Evolutionary conservation across 192 early-diverging fungal genomes (phyloP), one percentile per base, ranked within the genome.

Genomic region (Linnemannia hyalina): DNA sequence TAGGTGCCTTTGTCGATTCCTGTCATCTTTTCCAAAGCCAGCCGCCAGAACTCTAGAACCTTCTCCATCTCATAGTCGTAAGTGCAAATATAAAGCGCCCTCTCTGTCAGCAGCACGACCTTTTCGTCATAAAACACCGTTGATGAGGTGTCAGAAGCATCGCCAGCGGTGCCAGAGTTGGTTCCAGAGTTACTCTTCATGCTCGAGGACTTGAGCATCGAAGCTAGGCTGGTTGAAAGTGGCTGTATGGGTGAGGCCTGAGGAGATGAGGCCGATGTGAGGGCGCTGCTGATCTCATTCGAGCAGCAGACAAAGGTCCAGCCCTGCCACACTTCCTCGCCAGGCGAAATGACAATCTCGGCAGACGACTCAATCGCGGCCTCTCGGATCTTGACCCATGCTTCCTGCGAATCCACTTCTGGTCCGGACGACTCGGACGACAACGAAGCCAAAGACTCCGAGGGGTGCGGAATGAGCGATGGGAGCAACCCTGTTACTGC

Each of bases 1-100:
- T 76, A 82, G 26, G 77, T 60, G 38, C 93, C 95, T 77, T 93
- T 89, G 63, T 92, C 92, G 42, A 96, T 89, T 4, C 83, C 80
- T 7, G 80, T 77, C 47, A 96, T 90, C 42, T 89, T 89, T 26
- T 90, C 84, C 10, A 96, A 82, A 38, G 88, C 92, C 40, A 96
- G 82, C 47, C 93, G 81, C 73, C 91, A 86, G 70, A 94, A 94
- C 85, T 94, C 91, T 0, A 93, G 83, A 0, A 94, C 92, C 79
- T 95, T 94, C 73, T 94, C 93, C 78, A 93, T 80, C 75, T 91
- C 90, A 69, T 94, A 93, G 82, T 95, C 90, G 44, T 93, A 94
- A 26, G 92, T 89, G 78, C 95, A 96, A 26, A 96, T 83, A 78
- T 95, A 95, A 1, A 96, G 76, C 0, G 95, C 94, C 41, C 89